These are phyloP conservation scores for Glycine soja DNA, from an alignment of 306 rosid species.

Conservation along the genomic window DNA sequence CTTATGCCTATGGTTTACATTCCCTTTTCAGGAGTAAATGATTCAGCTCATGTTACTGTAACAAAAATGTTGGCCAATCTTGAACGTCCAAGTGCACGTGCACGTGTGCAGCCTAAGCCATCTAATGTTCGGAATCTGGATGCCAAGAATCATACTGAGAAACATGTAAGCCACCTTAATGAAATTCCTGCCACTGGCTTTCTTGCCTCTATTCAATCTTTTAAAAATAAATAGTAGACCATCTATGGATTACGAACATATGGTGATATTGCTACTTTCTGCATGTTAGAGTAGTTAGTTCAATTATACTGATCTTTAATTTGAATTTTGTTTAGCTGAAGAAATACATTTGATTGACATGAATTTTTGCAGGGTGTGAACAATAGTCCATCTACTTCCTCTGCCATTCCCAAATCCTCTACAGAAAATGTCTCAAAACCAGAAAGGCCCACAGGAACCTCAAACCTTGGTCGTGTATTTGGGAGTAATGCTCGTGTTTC, in stretches of 20 bases:
- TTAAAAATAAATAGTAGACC: background rate
- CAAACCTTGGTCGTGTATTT: slow-evolving; percentile 52
- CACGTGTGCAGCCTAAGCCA: slow-evolving; percentile 53
- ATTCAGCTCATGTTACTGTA: slow-evolving; percentile 46
- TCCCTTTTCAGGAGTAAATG: slow-evolving; percentile 55
- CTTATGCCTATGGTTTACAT: slow-evolving; percentile 23
- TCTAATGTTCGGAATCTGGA: slow-evolving; percentile 51
- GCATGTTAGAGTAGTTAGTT: slow-evolving; percentile 39
- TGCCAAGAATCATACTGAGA: slow-evolving; percentile 47
- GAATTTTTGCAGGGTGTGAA: slow-evolving; percentile 56
- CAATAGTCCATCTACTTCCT: slow-evolving; percentile 55
- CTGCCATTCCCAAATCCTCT: slow-evolving; percentile 45
- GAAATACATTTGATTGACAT: slow-evolving; percentile 40
- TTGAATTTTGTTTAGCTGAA: slow-evolving; percentile 33
- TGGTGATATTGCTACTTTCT: slow-evolving; percentile 7
- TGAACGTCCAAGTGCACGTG: slow-evolving; percentile 41
- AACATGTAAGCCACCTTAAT: slow-evolving; percentile 57
- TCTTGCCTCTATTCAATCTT: slow-evolving; percentile 17
- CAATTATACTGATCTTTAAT: slow-evolving; percentile 6
- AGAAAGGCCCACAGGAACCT: slow-evolving; percentile 47
- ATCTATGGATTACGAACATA: background rate
- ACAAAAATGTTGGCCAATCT: slow-evolving; percentile 50
- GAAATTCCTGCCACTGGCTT: slow-evolving; percentile 11
- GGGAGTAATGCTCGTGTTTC: slow-evolving; percentile 59
- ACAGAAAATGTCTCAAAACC: background rate